phyloP scores from a whole-genome alignment of 495 filamentous ascomycete genomes.

The Aspergillus homomorphus region DNA sequence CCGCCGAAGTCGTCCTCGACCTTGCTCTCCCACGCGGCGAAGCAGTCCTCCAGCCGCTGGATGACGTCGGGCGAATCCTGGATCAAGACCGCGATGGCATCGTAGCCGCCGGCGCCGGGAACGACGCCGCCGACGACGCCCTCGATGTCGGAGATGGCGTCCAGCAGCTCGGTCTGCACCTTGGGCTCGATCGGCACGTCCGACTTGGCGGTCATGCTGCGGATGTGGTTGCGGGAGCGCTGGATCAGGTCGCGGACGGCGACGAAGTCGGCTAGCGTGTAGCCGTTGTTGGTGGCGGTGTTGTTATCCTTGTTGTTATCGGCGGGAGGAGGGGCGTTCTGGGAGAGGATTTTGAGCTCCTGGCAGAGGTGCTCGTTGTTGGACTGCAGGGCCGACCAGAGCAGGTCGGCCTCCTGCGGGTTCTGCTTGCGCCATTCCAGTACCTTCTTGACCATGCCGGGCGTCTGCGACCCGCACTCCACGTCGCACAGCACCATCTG shows the following conservation, averaged over 20 bases:
- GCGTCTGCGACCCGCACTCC: slow-evolving; percentile 88
- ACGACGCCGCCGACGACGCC: slow-evolving; percentile 91
- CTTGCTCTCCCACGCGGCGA: slow-evolving; percentile 60
- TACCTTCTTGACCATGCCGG: slow-evolving; percentile 91
- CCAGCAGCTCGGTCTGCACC: slow-evolving; percentile 78
- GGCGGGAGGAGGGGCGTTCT: slow-evolving; percentile 15
- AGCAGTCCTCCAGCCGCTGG: slow-evolving; percentile 55
- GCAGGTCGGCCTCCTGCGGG: slow-evolving; percentile 56
- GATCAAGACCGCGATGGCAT: slow-evolving; percentile 81
- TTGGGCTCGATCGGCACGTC: slow-evolving; percentile 88
- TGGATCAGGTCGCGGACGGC: slow-evolving; percentile 43
- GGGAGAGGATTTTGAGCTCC: slow-evolving; percentile 51
- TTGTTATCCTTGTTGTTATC: slow-evolving; percentile 19
- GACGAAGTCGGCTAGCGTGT: slow-evolving; percentile 16
- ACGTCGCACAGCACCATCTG: slow-evolving; percentile 91
- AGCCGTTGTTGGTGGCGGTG: slow-evolving; percentile 18
- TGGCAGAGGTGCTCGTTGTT: slow-evolving; percentile 68
- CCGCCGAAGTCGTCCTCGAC: slow-evolving; percentile 50
- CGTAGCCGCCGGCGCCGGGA: slow-evolving; percentile 90
- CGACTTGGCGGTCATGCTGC: slow-evolving; percentile 68
- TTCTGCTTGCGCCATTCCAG: slow-evolving; percentile 75
- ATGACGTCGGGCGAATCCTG: slow-evolving; percentile 69
- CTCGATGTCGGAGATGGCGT: slow-evolving; percentile 65
- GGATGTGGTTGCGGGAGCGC: slow-evolving; percentile 58
- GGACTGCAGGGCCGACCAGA: slow-evolving; percentile 72